A percentile compares a stretch with the other conserved stretches of the same genome.
phyloP scores from a whole-genome alignment of 148 eudicot species.

The Dysphania ambrosioides region DNA sequence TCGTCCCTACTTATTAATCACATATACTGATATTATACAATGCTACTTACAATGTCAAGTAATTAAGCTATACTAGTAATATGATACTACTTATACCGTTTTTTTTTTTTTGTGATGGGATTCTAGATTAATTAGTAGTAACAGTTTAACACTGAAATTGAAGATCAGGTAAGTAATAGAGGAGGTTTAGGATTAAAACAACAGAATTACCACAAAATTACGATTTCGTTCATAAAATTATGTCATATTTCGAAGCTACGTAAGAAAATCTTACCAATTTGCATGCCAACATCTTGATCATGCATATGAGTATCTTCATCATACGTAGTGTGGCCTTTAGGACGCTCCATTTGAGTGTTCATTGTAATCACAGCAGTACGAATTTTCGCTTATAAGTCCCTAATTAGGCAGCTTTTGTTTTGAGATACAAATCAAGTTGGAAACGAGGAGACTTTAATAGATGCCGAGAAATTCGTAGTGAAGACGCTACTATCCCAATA shows the following conservation, averaged over 20 bases:
- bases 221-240: background rate
- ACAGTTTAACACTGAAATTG: too few species aligned
- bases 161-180: too few species aligned
- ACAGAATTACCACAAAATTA: too few species aligned
- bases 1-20: too few species aligned
- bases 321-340: slow-evolving; percentile 7
- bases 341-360: slow-evolving; percentile 28
- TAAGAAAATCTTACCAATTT: slow-evolving; percentile 12
- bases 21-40: too few species aligned
- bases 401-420: background rate
- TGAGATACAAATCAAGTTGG: background rate
- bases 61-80: too few species aligned
- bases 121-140: too few species aligned
- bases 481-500: background rate
- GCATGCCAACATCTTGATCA: slow-evolving; percentile 11
- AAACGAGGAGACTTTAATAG: background rate
- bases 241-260: too few species aligned
- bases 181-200: too few species aligned
- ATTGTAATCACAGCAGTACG: background rate
- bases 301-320: slow-evolving; percentile 18
- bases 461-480: background rate
- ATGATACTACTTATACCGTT: too few species aligned
- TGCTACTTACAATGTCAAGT: too few species aligned
- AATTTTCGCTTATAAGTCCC: background rate
- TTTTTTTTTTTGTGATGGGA: too few species aligned